Conservation (phyloP, 2,329 filamentous ascomycete species). For the Trichoderma gracile region DNA sequence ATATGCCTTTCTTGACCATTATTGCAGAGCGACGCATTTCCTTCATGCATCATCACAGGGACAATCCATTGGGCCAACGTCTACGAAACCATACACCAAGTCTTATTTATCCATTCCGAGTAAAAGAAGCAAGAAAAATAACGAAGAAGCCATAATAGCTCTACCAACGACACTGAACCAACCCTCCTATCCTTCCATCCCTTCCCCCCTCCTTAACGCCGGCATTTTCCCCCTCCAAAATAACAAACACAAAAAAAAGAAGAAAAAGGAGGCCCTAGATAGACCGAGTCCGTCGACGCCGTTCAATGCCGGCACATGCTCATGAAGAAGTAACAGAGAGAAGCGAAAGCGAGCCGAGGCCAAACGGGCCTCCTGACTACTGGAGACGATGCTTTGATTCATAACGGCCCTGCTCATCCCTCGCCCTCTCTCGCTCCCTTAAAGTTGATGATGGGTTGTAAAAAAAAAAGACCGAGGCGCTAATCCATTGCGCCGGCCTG, state of each 20-base stretch:
- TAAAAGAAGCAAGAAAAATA: not conserved
- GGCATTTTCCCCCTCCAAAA: not conserved
- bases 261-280: slow-evolving; percentile 4
- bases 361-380: slow-evolving; percentile 12
- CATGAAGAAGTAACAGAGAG: not conserved
- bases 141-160: not conserved
- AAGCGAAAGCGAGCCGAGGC: slow-evolving; percentile 30
- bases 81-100: too few species aligned
- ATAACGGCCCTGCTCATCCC: not conserved
- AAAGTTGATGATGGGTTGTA: not conserved
- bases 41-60: too few species aligned
- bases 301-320: slow-evolving; percentile 26
- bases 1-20: too few species aligned
- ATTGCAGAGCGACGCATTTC: too few species aligned
- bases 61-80: too few species aligned
- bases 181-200: not conserved
- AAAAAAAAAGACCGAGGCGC: not conserved
- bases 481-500: not conserved
- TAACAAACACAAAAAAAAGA: too few species aligned
- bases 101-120: not conserved
- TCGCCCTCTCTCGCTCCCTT: not conserved
- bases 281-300: slow-evolving; percentile 26
- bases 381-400: not conserved
- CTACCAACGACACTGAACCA: not conserved
- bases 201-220: slow-evolving; percentile 2